Conservation (phyloP, 2,329 filamentous ascomycete genomes). For the Alternaria gansuensis region DNA sequence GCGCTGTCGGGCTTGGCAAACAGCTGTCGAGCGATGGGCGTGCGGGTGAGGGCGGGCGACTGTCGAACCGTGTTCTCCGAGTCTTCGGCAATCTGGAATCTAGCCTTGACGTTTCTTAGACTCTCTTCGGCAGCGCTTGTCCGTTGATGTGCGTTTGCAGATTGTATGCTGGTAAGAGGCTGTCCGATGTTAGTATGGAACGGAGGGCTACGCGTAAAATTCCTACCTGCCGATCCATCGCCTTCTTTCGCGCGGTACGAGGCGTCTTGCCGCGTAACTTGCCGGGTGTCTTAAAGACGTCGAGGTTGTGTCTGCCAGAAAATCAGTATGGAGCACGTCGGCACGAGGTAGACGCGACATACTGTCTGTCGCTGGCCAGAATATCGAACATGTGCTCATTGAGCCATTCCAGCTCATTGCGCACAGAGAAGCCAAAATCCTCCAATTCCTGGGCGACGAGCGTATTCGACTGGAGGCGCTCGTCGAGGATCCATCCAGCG, state of each 20-base stretch:
- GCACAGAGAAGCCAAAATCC: constrained; percentile 89
- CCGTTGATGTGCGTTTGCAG: constrained; percentile 54
- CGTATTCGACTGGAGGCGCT: constrained; percentile 78
- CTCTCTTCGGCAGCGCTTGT: constrained; percentile 65
- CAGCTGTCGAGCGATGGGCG: constrained; percentile 42
- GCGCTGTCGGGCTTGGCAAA: constrained; percentile 39
- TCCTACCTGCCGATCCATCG: constrained; percentile 71
- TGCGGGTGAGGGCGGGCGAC: constrained; percentile 36
- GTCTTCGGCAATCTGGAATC: constrained; percentile 69
- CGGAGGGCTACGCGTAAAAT: constrained; percentile 57
- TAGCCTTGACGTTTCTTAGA: constrained; percentile 63
- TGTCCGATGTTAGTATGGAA: constrained; percentile 39
- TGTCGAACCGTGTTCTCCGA: constrained; percentile 45
- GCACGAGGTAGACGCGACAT: constrained; percentile 54
- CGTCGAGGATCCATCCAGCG: constrained; percentile 82
- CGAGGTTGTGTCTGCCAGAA: constrained; percentile 77
- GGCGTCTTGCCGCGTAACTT: constrained; percentile 85
- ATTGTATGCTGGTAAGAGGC: constrained; percentile 61
- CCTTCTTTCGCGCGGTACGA: constrained; percentile 70
- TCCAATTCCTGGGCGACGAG: constrained; percentile 85
- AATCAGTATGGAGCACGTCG: constrained; percentile 37
- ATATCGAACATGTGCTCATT: constrained; percentile 98
- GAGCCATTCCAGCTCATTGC: constrained; percentile 96
- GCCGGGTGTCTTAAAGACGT: constrained; percentile 94
- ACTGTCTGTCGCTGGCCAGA: constrained; percentile 88